Evolutionary conservation across 768 basidiomycete species (phyloP).

Genomic region (Lentinula edodes): DNA sequence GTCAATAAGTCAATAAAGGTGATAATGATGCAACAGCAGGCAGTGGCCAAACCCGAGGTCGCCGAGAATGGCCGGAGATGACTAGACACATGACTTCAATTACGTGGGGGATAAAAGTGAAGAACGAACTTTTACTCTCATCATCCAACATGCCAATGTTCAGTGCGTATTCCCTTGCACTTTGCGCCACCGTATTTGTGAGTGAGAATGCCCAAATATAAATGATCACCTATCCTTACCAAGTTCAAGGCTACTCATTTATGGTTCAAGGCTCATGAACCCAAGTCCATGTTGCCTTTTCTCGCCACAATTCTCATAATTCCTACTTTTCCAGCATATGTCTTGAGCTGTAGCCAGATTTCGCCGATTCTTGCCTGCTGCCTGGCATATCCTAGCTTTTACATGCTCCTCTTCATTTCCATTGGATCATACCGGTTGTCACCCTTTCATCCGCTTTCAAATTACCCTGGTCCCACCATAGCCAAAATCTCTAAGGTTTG

Average conservation of each 20-base stretch:
- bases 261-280: not conserved
- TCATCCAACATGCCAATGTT: no score
- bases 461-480: constrained; percentile 27
- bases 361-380: not conserved
- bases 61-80: no score
- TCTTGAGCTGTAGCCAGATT: not conserved
- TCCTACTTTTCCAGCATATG: not conserved
- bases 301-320: not conserved
- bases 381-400: constrained; percentile 13
- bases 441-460: constrained; percentile 30
- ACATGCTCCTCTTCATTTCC: constrained; percentile 17
- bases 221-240: not conserved
- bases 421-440: constrained; percentile 31
- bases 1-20: no score
- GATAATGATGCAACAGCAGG: no score
- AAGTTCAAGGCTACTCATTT: not conserved
- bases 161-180: no score
- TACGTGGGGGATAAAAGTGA: no score
- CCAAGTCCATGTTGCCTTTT: not conserved
- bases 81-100: no score
- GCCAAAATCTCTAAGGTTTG: constrained; percentile 25
- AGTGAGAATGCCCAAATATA: no score
- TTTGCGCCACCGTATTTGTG: no score
- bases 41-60: no score
- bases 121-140: no score